Conservation (phyloP, 192 early-diverging fungal genomes). For the Chytriomyces confervae region DNA sequence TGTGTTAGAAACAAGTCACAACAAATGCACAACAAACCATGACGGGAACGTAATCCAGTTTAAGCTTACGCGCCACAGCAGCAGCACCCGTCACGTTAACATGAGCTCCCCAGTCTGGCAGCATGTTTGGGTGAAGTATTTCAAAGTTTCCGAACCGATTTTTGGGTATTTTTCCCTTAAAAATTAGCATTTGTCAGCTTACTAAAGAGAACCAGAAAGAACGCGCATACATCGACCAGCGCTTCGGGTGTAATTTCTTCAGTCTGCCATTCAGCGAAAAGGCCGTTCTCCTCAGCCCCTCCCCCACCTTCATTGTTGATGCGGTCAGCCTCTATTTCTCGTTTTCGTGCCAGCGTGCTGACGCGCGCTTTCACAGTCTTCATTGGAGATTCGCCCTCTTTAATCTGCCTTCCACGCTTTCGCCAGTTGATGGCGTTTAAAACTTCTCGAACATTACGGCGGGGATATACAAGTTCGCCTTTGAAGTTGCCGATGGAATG, state of each 20-base stretch:
- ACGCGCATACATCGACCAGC: conserved; percentile 61
- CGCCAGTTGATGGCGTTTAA: conserved; percentile 65
- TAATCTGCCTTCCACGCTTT: conserved; percentile 64
- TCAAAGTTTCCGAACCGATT: conserved; percentile 87
- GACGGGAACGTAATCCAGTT: conserved; percentile 81
- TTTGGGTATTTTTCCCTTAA: conserved; percentile 78
- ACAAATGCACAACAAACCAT: conserved; percentile 60
- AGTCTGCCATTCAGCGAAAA: conserved; percentile 93
- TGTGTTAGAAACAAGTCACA: neutral
- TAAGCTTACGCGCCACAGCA: conserved; percentile 73
- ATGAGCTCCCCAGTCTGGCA: conserved; percentile 80
- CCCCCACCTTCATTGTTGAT: conserved; percentile 21
- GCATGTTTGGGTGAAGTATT: conserved; percentile 82
- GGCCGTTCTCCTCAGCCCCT: conserved; percentile 42
- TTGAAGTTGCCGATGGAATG: conserved; percentile 79
- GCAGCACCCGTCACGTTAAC: conserved; percentile 67
- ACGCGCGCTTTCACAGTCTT: conserved; percentile 57
- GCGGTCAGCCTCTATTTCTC: conserved; percentile 45
- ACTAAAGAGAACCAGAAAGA: neutral
- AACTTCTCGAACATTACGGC: conserved; percentile 72
- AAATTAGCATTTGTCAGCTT: conserved; percentile 22
- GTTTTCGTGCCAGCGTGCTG: conserved; percentile 51
- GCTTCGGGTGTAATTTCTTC: conserved; percentile 63
- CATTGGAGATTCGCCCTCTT: conserved; percentile 43
- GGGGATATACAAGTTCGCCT: conserved; percentile 80